Evolutionary conservation across 2,329 filamentous ascomycete species (phyloP).

Genomic region (Aspergillus sp.): DNA sequence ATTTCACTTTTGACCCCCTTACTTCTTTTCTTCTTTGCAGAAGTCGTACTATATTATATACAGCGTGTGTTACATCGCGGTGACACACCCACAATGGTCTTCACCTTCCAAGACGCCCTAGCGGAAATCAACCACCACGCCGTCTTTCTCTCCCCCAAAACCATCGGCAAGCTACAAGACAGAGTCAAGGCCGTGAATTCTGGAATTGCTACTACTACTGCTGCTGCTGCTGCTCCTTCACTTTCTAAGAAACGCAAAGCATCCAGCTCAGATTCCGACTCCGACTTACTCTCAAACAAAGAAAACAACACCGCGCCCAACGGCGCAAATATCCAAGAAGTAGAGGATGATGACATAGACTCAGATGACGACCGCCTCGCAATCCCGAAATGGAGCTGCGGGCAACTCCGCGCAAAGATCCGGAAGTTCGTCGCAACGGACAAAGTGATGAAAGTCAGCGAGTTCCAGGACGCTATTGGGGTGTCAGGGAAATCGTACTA

Average conservation of each 20-base stretch:
- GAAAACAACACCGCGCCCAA: background rate
- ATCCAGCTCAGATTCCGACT: background rate
- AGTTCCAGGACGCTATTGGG: slow-evolving; percentile 44
- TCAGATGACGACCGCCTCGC: slow-evolving; percentile 8
- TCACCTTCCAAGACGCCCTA: background rate
- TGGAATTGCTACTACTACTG: background rate
- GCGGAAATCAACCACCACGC: background rate
- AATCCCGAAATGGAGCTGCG: slow-evolving; percentile 21
- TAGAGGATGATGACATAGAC: background rate
- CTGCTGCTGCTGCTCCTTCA: background rate
- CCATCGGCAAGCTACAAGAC: background rate
- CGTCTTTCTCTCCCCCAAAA: background rate
- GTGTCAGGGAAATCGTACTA: slow-evolving; percentile 37
- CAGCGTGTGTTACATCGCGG: too few relatives aligned
- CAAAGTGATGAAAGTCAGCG: slow-evolving; percentile 46
- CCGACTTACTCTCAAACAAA: background rate
- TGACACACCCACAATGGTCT: background rate
- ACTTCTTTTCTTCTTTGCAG: too few relatives aligned
- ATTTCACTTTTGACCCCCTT: too few relatives aligned
- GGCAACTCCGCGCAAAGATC: slow-evolving; percentile 45
- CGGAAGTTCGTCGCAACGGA: slow-evolving; percentile 39
- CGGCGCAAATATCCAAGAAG: background rate
- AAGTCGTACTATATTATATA: too few relatives aligned
- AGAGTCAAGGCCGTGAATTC: background rate
- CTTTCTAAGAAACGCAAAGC: background rate